Percentiles rank a stretch among this genome's conserved stretches.
Conservation (phyloP, 202 grass and related monocot genomes). For the Digitaria exilis region DNA sequence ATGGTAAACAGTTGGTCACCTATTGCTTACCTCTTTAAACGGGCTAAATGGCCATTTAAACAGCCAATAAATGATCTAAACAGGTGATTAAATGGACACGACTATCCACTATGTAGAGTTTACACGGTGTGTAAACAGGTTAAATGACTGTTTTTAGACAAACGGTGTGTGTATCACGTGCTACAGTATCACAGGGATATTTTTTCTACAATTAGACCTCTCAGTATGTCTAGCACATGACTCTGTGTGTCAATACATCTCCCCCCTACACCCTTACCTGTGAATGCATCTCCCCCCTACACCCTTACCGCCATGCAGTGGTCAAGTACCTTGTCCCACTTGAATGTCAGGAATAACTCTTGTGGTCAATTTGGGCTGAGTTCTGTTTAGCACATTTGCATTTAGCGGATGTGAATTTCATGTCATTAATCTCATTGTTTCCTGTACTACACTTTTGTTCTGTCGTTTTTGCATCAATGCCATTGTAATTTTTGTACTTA, state of each 20-base stretch:
- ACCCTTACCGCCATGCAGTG: neutral
- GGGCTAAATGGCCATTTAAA: too few relatives aligned
- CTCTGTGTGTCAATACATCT: neutral
- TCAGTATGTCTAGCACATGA: neutral
- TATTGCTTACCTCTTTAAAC: too few relatives aligned
- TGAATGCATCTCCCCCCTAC: too few relatives aligned
- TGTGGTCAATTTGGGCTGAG: neutral
- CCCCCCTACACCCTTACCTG: too few relatives aligned
- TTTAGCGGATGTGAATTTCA: neutral
- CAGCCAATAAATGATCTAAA: too few relatives aligned
- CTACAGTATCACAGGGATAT: neutral
- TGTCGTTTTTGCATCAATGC: conserved; percentile 10
- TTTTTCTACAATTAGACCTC: neutral
- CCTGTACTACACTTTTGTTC: neutral
- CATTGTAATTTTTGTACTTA: conserved; percentile 11
- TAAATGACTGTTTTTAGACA: too few relatives aligned
- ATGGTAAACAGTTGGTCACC: too few relatives aligned
- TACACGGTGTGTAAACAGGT: too few relatives aligned
- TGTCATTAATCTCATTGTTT: neutral
- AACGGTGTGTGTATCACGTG: too few relatives aligned
- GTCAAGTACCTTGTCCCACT: neutral
- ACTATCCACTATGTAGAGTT: too few relatives aligned
- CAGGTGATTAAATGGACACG: too few relatives aligned
- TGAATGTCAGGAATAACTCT: neutral
- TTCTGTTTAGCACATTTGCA: neutral